Percentiles rank a stretch among this genome's conserved stretches.
phyloP scores from a whole-genome alignment of 1,284 basidiomycete species.

The Bjerkandera adusta region DNA sequence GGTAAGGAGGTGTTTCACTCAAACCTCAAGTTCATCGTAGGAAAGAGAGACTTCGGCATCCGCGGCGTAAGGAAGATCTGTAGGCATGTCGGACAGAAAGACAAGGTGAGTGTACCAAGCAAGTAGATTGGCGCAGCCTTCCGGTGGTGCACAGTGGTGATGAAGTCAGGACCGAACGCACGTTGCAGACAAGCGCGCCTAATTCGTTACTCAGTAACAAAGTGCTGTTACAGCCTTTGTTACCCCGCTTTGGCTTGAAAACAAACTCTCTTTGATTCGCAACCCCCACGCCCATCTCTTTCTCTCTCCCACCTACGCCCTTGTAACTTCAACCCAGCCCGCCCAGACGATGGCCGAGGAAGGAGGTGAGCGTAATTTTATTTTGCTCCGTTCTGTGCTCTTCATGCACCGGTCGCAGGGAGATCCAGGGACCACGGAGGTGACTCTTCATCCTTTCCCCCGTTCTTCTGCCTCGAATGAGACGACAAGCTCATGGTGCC shows the following conservation, averaged over 20 bases:
- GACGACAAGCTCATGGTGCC: constrained; percentile 62
- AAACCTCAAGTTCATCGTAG: constrained; percentile 87
- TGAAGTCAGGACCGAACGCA: too few relatives aligned
- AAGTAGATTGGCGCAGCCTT: too few relatives aligned
- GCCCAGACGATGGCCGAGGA: constrained; percentile 5
- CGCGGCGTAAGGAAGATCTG: constrained; percentile 94
- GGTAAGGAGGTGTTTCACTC: background rate
- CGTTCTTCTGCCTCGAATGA: constrained; percentile 23
- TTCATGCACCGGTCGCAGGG: constrained; percentile 6
- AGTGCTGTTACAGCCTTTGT: too few relatives aligned
- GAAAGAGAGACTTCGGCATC: constrained; percentile 89
- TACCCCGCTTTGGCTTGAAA: too few relatives aligned
- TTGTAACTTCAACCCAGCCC: too few relatives aligned
- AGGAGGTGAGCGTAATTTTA: background rate
- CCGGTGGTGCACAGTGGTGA: too few relatives aligned
- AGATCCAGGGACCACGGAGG: constrained; percentile 10
- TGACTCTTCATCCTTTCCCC: constrained; percentile 7
- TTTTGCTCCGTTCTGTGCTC: background rate
- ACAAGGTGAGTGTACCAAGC: too few relatives aligned
- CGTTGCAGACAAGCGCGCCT: too few relatives aligned
- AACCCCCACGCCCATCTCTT: background rate
- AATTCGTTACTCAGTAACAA: too few relatives aligned
- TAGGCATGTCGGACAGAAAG: constrained; percentile 57
- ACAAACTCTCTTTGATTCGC: background rate
- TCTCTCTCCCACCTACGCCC: background rate